A percentile compares a stretch with the other conserved stretches of the same genome.
phyloP scores from a whole-genome alignment of 768 basidiomycete species.

The Macrolepiota albuminosa region DNA sequence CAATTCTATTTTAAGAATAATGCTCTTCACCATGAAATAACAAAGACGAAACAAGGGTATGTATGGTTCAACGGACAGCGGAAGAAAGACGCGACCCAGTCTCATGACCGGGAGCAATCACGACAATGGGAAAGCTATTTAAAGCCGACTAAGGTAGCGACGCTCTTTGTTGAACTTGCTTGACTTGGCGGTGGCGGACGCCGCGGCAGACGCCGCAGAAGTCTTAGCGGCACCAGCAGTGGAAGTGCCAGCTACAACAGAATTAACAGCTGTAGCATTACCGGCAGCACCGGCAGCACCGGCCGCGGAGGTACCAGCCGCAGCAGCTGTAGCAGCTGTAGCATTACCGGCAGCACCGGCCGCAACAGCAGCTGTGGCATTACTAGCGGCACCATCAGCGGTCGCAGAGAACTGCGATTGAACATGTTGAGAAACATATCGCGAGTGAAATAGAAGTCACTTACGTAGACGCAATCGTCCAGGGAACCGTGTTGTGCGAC shows the following conservation, averaged over 20 bases:
- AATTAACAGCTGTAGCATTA: conserved; percentile 7
- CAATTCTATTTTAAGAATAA: conserved; percentile 11
- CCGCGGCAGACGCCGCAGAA: conserved; percentile 8
- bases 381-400: conserved; percentile 11
- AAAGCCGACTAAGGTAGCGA: conserved; percentile 8
- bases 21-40: conserved; percentile 17
- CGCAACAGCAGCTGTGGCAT: conserved; percentile 4
- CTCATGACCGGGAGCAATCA: neutral
- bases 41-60: conserved; percentile 11
- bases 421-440: conserved; percentile 2
- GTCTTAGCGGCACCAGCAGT: conserved; percentile 11
- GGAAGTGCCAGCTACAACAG: conserved; percentile 5
- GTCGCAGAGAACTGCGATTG: conserved; percentile 27
- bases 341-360: neutral
- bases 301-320: neutral
- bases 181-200: neutral
- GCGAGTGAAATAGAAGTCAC: neutral
- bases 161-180: conserved; percentile 6
- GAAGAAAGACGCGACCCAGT: conserved; percentile 2
- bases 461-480: conserved; percentile 58
- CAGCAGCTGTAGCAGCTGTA: conserved; percentile 4
- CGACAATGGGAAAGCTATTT: neutral
- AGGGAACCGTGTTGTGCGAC: conserved; percentile 57
- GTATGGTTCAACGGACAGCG: conserved; percentile 7
- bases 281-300: conserved; percentile 2